Evolutionary conservation across 2,329 filamentous ascomycete genomes (phyloP), one percentile per base, ranked within the genome.

Genomic region (Diaporthe eres): DNA sequence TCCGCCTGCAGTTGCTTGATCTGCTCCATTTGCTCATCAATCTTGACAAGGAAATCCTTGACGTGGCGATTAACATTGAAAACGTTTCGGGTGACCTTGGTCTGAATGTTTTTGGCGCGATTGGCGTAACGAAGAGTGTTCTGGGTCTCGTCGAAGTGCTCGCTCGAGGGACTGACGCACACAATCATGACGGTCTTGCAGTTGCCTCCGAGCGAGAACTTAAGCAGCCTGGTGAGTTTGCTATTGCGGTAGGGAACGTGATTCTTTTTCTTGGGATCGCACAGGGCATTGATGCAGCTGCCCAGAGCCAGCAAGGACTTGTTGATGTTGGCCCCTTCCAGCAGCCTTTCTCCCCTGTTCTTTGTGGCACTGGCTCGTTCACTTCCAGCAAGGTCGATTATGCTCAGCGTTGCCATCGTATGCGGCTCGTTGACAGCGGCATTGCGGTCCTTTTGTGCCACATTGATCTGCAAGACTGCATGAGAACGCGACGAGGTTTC

Each of bases 141-240:
- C 81, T 99, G 97, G 0, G 96, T 98, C 85, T 99, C 97, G 84
- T 99, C 97, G 80, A 97, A 99, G 85, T 99, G 97, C 7, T 94
- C 94, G 81, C 97, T 98, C 0, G 95, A 98, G 1, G 97, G 97
- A 80, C 96, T 98, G 72, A 99, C 95, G 81, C 97, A 99, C 37
- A 99, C 97, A 83, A 99, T 98, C 97, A 99, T 99, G 83, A 99
- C 97, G 0, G 97, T 99, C 85, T 96, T 97, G 89, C 97, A 99
- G 84, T 99, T 99, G 4, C 97, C 97, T 42, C 97, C 97, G 0
- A 99, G 91, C 0, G 96, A 98, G 85, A 99, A 99, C 81, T 99
- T 99, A 72, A 99, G 90, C 6, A 99, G 88, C 72, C 97, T 93
- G 0, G 97, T 99, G 73, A 99, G 92, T 82, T 98, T 99, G 78